A percentile compares a stretch with the other conserved stretches of the same genome.
These are phyloP conservation scores for Silene vulgaris DNA, from an alignment of 179 eudicot genomes.

Conservation along the genomic window DNA sequence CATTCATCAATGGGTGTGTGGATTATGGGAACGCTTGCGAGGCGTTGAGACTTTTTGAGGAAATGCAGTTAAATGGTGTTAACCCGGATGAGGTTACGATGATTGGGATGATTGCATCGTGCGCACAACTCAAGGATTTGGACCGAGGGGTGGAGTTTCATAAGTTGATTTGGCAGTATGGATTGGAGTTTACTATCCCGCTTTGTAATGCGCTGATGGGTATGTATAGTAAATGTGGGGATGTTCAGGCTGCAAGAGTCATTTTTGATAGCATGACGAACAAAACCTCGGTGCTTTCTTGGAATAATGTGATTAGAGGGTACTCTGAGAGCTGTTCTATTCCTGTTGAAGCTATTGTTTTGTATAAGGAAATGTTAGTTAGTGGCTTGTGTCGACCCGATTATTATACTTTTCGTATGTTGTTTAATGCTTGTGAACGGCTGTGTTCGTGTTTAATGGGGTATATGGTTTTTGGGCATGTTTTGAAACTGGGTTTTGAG, in stretches of 20 bases:
- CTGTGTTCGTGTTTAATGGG: conserved; percentile 38
- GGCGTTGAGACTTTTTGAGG: conserved; percentile 48
- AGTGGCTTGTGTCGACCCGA: conserved; percentile 44
- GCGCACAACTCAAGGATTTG: conserved; percentile 60
- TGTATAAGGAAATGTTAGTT: conserved; percentile 56
- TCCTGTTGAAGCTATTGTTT: conserved; percentile 34
- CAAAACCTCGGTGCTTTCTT: conserved; percentile 20
- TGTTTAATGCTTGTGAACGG: conserved; percentile 57
- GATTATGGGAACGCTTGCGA: conserved; percentile 46
- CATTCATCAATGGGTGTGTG: conserved; percentile 79
- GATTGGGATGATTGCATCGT: conserved; percentile 60
- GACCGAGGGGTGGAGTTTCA: conserved; percentile 53
- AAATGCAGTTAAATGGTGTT: conserved; percentile 49
- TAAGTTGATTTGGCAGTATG: conserved; percentile 28
- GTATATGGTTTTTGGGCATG: conserved; percentile 58
- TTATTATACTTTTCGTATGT: conserved; percentile 63
- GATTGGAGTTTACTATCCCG: conserved; percentile 36
- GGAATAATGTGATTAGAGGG: conserved; percentile 60
- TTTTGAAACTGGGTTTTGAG: conserved; percentile 44
- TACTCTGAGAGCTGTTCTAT: conserved; percentile 33
- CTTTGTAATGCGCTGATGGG: conserved; percentile 55
- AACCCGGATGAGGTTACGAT: conserved; percentile 71
- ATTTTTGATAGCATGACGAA: conserved; percentile 50
- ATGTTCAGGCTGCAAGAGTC: conserved; percentile 45
- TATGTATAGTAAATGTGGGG: conserved; percentile 79